Conservation (phyloP, 2,329 filamentous ascomycete genomes). For the Fusarium illudens region DNA sequence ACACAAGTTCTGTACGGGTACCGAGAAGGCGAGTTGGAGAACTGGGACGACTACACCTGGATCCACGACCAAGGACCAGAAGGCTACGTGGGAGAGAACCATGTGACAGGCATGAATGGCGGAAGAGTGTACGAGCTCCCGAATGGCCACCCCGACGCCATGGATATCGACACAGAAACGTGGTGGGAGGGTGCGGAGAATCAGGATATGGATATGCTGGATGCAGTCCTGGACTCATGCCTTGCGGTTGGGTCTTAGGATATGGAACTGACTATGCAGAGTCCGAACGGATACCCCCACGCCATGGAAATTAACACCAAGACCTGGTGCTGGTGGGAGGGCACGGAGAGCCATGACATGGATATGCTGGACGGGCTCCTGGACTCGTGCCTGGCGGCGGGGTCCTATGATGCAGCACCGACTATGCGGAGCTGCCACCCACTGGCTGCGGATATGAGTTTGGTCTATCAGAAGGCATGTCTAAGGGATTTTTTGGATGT, state of each 20-base stretch:
- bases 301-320: neutral
- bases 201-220: conserved; percentile 61
- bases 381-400: neutral
- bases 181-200: conserved; percentile 69
- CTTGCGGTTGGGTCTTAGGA: conserved; percentile 55
- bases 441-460: neutral
- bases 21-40: conserved; percentile 78
- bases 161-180: conserved; percentile 67
- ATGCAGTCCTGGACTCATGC: conserved; percentile 65
- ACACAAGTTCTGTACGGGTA: conserved; percentile 76
- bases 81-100: conserved; percentile 40
- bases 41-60: conserved; percentile 68
- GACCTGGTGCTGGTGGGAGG: neutral
- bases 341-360: neutral
- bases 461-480: neutral
- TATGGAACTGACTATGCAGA: neutral
- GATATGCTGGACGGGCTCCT: neutral
- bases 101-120: conserved; percentile 46
- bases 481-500: neutral
- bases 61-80: conserved; percentile 50
- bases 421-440: neutral
- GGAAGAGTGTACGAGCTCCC: conserved; percentile 50
- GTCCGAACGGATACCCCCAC: neutral
- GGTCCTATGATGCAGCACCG: neutral
- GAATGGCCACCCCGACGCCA: conserved; percentile 63